Evolutionary conservation across 2,329 filamentous ascomycete species (phyloP).

Genomic region (Xylariaceae sp.): DNA sequence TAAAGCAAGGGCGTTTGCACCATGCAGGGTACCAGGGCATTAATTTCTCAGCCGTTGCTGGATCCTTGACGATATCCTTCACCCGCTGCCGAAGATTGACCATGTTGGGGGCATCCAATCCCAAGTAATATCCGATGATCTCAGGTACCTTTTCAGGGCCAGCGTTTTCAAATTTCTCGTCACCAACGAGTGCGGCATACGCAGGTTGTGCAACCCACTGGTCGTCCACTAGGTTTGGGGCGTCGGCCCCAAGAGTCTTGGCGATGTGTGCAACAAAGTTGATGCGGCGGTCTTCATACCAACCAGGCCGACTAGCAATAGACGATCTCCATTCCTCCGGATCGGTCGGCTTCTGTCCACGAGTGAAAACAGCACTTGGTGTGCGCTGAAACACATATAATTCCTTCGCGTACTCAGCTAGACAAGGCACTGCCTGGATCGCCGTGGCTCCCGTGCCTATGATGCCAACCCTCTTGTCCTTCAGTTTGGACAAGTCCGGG

Average conservation of each 20-base stretch:
- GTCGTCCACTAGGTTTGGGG: conserved; percentile 44
- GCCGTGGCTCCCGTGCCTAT: conserved; percentile 49
- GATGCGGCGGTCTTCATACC: conserved; percentile 43
- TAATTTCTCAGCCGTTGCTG: conserved; percentile 46
- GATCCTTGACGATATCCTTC: conserved; percentile 50
- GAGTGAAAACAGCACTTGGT: conserved; percentile 31
- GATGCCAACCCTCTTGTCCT: conserved; percentile 44
- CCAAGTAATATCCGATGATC: conserved; percentile 35
- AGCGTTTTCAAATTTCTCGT: conserved; percentile 29
- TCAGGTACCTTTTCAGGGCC: conserved; percentile 34
- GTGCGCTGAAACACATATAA: conserved; percentile 57
- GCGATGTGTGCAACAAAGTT: conserved; percentile 42
- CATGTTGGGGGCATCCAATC: conserved; percentile 38
- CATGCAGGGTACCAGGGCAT: conserved; percentile 48
- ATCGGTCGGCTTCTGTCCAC: conserved; percentile 31
- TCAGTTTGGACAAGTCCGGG: conserved; percentile 41
- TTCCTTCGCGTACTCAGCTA: conserved; percentile 46
- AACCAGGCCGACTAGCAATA: conserved; percentile 39
- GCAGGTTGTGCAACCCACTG: conserved; percentile 42
- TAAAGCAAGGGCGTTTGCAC: conserved; percentile 63
- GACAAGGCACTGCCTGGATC: conserved; percentile 41
- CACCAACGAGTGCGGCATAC: conserved; percentile 37
- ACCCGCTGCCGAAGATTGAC: conserved; percentile 45
- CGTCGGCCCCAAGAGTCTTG: conserved; percentile 19
- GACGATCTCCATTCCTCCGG: conserved; percentile 36